Percentiles rank a stretch among this genome's conserved stretches.
phyloP scores from a whole-genome alignment of 352 stramenopile genomes.

The Phytophthora sp. region DNA sequence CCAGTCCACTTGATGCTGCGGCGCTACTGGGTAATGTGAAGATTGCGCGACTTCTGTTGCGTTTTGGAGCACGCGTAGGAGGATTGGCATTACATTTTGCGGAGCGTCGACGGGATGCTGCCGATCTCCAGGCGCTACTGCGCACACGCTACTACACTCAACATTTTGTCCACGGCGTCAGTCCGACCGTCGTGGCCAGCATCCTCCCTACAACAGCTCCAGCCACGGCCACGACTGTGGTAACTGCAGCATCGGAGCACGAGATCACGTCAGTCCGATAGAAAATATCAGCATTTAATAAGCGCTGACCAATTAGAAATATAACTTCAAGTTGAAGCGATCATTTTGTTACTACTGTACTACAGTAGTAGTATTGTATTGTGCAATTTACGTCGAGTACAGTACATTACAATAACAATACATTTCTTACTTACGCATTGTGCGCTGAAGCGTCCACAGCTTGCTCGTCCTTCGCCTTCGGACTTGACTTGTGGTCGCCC shows the following conservation, averaged over 20 bases:
- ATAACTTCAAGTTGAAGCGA: constrained; percentile 20
- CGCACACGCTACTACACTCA: constrained; percentile 72
- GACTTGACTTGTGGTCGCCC: constrained; percentile 20
- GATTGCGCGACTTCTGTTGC: constrained; percentile 62
- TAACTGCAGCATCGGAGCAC: constrained; percentile 7
- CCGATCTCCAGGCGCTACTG: constrained; percentile 62
- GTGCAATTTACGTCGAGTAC: no score
- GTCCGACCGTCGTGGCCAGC: neutral
- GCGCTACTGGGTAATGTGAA: constrained; percentile 68
- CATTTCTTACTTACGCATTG: constrained; percentile 12
- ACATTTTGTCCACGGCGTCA: constrained; percentile 38
- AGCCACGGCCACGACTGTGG: neutral
- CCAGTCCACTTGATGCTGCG: constrained; percentile 74
- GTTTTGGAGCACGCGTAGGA: constrained; percentile 68
- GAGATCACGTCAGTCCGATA: constrained; percentile 31
- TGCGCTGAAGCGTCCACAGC: neutral
- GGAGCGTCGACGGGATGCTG: constrained; percentile 62
- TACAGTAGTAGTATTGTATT: no score
- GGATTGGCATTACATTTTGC: constrained; percentile 78
- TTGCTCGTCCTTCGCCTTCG: constrained; percentile 5
- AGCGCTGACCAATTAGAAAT: constrained; percentile 6
- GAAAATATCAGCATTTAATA: constrained; percentile 1
- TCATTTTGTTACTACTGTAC: no score
- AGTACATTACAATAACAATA: no score
- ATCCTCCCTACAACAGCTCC: constrained; percentile 3